Base-by-base conservation (phyloP, 768 basidiomycete genomes). In the Mycena latifolia region DNA sequence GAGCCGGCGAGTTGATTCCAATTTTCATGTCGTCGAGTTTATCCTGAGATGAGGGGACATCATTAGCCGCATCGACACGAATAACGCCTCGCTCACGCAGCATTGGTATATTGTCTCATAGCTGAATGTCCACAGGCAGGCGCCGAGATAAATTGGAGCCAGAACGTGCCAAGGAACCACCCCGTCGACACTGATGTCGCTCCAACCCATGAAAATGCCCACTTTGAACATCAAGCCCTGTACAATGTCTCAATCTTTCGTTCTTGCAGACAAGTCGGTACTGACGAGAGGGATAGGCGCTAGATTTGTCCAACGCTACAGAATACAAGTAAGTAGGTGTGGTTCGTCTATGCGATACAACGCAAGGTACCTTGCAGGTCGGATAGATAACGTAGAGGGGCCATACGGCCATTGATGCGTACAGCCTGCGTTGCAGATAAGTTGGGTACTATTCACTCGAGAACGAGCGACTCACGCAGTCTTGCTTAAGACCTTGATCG, bases 1-100 rank as follows among this genome's bases (percentile, higher is more conserved):
- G 76, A 3, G 89, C 88, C 53, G 85, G 87, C 18, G 88, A 89
- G 73, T 86, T 82, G 55, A 91, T 81, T 28, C 87, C 87, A 20
- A 83, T 86, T 45, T 79, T 77, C 37, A 83, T 70, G 72, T 90
- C 89, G 76, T 90, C 89, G 27, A 77, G 68, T 70, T 87, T 87
- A 76, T 90, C 89, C 83, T 89, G 76, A 6, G 69, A 35, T 81
- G 83, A 22, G n/a, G n/a, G 55, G 17, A 39, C 37, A 17, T n/a
- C 10, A n/a, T n/a, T n/a, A n/a, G n/a, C n/a, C n/a, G n/a, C n/a
- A n/a, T n/a, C n/a, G n/a, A n/a, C n/a, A n/a, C n/a, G n/a, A n/a
- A n/a, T n/a, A n/a, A n/a, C n/a, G n/a, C n/a, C n/a, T n/a, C n/a
- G n/a, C n/a, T n/a, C 63, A 77, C 77, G 68, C 76, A 75, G 65